Conservation (phyloP, 1,284 basidiomycete genomes). For the Cryptococcus sp. region DNA sequence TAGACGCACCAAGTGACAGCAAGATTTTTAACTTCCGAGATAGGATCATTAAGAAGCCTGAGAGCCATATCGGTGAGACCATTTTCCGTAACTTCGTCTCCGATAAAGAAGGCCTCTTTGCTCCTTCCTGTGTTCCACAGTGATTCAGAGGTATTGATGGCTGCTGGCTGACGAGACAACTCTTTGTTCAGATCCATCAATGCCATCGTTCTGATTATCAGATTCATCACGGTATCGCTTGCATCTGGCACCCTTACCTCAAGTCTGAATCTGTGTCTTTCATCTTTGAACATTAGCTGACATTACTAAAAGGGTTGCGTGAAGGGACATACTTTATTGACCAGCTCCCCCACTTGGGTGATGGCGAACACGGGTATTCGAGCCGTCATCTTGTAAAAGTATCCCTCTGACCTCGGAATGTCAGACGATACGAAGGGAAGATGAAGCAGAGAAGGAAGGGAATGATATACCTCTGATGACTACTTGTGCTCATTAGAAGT, state of each 20-base stretch:
- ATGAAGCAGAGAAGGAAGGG: too few species aligned
- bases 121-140: slow-evolving; percentile 6
- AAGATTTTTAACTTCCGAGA: slow-evolving; percentile 97
- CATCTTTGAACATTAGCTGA: slow-evolving; percentile 25
- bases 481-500: too few species aligned
- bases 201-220: slow-evolving; percentile 74
- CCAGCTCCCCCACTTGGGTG: slow-evolving; percentile 13
- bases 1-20: slow-evolving; percentile 78
- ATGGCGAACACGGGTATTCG: neutral
- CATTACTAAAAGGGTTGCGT: too few species aligned
- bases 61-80: slow-evolving; percentile 76
- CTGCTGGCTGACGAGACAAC: slow-evolving; percentile 61
- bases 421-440: too few species aligned
- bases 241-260: too few species aligned
- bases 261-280: slow-evolving; percentile 40
- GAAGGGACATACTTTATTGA: slow-evolving; percentile 20
- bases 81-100: slow-evolving; percentile 76
- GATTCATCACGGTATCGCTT: too few species aligned
- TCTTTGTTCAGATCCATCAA: slow-evolving; percentile 86
- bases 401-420: too few species aligned
- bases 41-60: slow-evolving; percentile 81
- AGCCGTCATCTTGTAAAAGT: neutral
- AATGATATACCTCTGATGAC: too few species aligned
- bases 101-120: slow-evolving; percentile 9
- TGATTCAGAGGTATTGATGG: slow-evolving; percentile 16